Evolutionary conservation across 306 rosid species (phyloP).

Genomic region (Amphicarpaea edgeworthii): DNA sequence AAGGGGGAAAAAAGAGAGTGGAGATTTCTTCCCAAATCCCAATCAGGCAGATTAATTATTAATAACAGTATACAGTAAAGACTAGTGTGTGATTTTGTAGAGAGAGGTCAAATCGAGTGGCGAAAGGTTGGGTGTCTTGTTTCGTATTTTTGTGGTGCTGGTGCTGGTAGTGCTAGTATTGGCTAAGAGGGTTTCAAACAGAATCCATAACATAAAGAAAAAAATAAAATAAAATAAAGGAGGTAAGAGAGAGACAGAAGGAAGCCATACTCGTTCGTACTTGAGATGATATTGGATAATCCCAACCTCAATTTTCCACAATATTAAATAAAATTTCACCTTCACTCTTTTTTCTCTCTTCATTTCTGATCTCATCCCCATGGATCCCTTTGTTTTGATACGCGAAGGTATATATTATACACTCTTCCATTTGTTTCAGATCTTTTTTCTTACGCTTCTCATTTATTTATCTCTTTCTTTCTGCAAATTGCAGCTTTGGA

Average conservation of each 20-base stretch:
- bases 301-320: background rate
- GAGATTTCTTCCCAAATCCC: too few species aligned
- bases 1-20: too few species aligned
- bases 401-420: constrained; percentile 66
- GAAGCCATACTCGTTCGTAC: background rate
- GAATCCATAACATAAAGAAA: background rate
- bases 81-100: background rate
- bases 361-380: constrained; percentile 50
- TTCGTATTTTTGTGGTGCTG: constrained; percentile 68
- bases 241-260: constrained; percentile 4
- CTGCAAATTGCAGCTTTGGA: too few species aligned
- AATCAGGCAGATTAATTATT: too few species aligned
- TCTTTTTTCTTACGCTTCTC: constrained; percentile 49
- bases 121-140: constrained; percentile 72
- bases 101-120: constrained; percentile 83
- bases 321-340: background rate
- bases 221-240: background rate
- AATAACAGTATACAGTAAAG: too few species aligned
- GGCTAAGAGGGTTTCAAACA: constrained; percentile 63
- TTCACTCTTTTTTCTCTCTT: constrained; percentile 36
- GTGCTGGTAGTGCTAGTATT: constrained; percentile 29
- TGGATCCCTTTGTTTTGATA: constrained; percentile 90
- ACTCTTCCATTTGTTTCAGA: constrained; percentile 44
- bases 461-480: background rate
- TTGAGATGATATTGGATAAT: background rate